These are phyloP conservation scores for Alnus rubra DNA, from an alignment of 306 rosid species.

Conservation along the genomic window DNA sequence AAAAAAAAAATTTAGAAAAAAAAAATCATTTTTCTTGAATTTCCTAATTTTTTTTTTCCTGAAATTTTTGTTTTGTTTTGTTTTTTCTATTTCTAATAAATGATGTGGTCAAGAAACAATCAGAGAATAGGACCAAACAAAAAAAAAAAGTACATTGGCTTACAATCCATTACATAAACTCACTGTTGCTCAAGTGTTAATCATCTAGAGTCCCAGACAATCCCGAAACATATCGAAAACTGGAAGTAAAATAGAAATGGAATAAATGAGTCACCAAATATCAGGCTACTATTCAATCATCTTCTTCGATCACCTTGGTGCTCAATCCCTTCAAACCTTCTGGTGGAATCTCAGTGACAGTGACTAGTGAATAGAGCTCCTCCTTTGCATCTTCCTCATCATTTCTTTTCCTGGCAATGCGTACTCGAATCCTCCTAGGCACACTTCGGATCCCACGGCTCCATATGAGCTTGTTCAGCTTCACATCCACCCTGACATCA, in stretches of 20 bases:
- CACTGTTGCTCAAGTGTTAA: neutral
- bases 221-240: neutral
- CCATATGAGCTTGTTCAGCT: conserved; percentile 50
- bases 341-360: conserved; percentile 45
- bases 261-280: neutral
- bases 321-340: conserved; percentile 43
- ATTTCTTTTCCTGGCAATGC: conserved; percentile 45
- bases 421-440: conserved; percentile 47
- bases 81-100: too few species aligned
- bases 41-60: too few species aligned
- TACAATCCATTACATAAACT: conserved; percentile 1
- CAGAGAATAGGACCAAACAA: neutral
- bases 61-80: too few species aligned
- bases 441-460: conserved; percentile 50
- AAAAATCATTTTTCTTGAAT: too few species aligned
- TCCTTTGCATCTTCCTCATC: conserved; percentile 58
- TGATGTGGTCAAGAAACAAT: neutral
- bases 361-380: conserved; percentile 48
- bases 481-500: conserved; percentile 56
- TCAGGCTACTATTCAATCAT: conserved; percentile 25
- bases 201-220: neutral
- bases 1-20: too few species aligned
- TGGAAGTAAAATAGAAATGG: neutral
- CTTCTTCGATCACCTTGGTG: conserved; percentile 36
- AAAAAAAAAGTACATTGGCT: neutral